A percentile compares a stretch with the other conserved stretches of the same genome.
Evolutionary conservation across 306 rosid species (phyloP).

Genomic region (Pyrus pyrifolia): DNA sequence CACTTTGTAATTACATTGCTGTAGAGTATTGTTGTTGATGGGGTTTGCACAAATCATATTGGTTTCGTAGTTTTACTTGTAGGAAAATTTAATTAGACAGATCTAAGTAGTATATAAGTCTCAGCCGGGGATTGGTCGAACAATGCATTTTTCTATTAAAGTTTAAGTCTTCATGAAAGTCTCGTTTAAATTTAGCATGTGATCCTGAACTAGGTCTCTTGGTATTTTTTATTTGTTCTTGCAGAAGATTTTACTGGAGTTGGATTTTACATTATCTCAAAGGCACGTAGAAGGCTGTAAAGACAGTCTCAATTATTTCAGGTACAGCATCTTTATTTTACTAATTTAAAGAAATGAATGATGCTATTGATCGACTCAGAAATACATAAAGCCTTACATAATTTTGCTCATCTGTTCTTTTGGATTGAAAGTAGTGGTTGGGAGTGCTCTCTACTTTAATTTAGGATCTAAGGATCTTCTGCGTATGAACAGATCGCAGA

Average conservation of each 20-base stretch:
- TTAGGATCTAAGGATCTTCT: not conserved
- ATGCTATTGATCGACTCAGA: not conserved
- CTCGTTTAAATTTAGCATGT: constrained; percentile 2
- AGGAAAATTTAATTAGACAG: not conserved
- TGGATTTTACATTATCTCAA: constrained; percentile 70
- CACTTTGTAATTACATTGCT: no score
- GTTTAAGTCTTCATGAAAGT: not conserved
- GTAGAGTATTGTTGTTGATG: not conserved
- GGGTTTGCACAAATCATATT: constrained; percentile 11
- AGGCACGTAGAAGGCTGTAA: constrained; percentile 83
- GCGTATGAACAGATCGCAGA: not conserved
- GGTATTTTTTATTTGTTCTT: constrained; percentile 18
- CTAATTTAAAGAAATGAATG: not conserved
- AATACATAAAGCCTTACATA: not conserved
- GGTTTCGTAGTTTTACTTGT: constrained; percentile 14
- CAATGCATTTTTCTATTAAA: not conserved
- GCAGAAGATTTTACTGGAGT: constrained; percentile 65
- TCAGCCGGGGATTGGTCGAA: not conserved
- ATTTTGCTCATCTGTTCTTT: no score
- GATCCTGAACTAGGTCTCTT: constrained; percentile 19
- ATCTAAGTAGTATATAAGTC: not conserved
- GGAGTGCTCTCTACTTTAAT: not conserved
- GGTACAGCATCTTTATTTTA: constrained; percentile 36
- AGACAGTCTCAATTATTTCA: constrained; percentile 64
- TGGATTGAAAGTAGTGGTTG: no score